Evolutionary conservation across 2,329 filamentous ascomycete species (phyloP), one percentile per base, ranked within the genome.

Genomic region (Juglanconis juglandina): DNA sequence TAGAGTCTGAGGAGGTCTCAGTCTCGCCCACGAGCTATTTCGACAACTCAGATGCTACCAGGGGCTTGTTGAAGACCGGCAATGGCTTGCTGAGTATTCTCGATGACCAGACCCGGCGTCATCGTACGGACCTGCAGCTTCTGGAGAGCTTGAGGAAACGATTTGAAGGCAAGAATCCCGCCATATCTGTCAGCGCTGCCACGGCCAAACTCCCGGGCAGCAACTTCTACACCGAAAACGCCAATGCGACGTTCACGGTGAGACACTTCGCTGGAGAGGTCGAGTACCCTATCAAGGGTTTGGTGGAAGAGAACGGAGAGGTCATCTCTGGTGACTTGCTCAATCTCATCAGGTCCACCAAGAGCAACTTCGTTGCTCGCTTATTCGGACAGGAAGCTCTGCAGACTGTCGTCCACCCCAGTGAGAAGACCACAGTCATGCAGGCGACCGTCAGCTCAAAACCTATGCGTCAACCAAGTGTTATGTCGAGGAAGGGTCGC

Each of bases 251-350:
- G 9, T 99, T 99, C 76, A 93, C 92, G 0, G 87, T 99, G 59
- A 92, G 90, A 74, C 95, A 99, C 74, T 99, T 96, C 74, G 94
- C 94, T 44, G 95, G 95, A 54, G 95, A 98, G 72, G 91, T 99
- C 5, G 95, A 99, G 63, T 99, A 99, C 71, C 88, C 91, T 2
- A 84, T 96, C 63, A 88, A 89, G 67, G 91, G 91, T 5, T 79
- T 99, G 30, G 83, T 98, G 3, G 95, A 99, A 73, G 93, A 96
- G 75, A 99, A 99, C 66, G 92, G 93, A 56, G 95, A 99, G 72
- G 87, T 96, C 64, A 95, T 99, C 64, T 96, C 93, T 4, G 94
- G 92, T 33, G 95, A 99, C 73, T 79, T 99, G 68, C 92, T 99
- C 82, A 97, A 96, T 75, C 83, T 99, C 68, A 89, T 99, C 75